phyloP scores from a whole-genome alignment of 1,284 basidiomycete genomes.

The Malassezia psittaci region DNA sequence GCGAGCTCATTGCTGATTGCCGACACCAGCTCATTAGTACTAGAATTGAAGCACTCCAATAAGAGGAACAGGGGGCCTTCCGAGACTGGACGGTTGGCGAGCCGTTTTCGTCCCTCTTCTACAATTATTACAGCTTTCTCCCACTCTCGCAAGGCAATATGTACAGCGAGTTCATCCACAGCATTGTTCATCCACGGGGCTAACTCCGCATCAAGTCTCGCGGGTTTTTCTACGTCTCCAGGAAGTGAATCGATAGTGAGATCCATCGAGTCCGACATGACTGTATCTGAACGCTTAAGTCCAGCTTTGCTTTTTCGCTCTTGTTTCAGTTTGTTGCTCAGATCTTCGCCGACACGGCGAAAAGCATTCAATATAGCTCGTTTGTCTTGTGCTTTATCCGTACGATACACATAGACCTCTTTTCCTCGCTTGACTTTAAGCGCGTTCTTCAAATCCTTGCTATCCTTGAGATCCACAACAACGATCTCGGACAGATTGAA shows the following conservation, averaged over 20 bases:
- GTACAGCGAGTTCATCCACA: conserved; percentile 79
- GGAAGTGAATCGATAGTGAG: not conserved
- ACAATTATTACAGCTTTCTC: conserved; percentile 71
- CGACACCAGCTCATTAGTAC: conserved; percentile 53
- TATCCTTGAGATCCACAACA: conserved; percentile 89
- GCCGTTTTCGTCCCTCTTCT: conserved; percentile 57
- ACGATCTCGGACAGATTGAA: conserved; percentile 86
- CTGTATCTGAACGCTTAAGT: not conserved
- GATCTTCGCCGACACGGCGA: conserved; percentile 80
- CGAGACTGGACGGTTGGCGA: conserved; percentile 57
- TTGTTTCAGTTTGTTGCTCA: conserved; percentile 80
- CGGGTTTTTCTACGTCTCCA: not conserved
- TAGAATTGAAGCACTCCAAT: conserved; percentile 17
- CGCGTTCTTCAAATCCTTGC: conserved; percentile 80
- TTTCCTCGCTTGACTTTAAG: conserved; percentile 89
- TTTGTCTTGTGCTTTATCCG: conserved; percentile 71
- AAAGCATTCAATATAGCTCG: conserved; percentile 73
- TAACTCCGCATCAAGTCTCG: conserved; percentile 18
- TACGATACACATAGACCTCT: conserved; percentile 85
- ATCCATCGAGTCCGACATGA: conserved; percentile 5
- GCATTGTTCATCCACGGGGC: conserved; percentile 75
- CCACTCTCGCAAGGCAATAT: conserved; percentile 81
- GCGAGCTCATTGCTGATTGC: conserved; percentile 67
- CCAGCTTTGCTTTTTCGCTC: conserved; percentile 54
- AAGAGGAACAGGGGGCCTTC: conserved; percentile 21